These are phyloP conservation scores for Penicillium lagena DNA, from an alignment of 495 filamentous ascomycete genomes.

Conservation along the genomic window DNA sequence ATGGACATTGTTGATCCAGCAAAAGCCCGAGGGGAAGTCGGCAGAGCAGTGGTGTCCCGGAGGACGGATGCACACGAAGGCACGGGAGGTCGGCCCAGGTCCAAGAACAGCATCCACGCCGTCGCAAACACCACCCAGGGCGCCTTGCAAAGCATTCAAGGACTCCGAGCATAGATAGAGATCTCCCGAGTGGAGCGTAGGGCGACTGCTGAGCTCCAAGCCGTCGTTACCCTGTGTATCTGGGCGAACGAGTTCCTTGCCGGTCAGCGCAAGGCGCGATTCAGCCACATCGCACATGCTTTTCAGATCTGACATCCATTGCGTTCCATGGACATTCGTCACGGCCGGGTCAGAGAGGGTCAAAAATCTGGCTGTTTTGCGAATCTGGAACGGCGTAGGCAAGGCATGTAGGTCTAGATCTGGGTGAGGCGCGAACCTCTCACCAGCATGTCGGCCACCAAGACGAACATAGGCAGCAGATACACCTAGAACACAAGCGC, in stretches of 20 bases:
- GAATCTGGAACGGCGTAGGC: slow-evolving; percentile 69
- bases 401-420: slow-evolving; percentile 40
- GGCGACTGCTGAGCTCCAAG: slow-evolving; percentile 25
- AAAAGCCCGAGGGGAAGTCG: slow-evolving; percentile 84
- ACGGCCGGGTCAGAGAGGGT: slow-evolving; percentile 62
- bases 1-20: slow-evolving; percentile 98
- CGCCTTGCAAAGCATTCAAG: slow-evolving; percentile 79
- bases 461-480: slow-evolving; percentile 84
- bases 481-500: slow-evolving; percentile 73
- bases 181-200: slow-evolving; percentile 70
- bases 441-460: slow-evolving; percentile 72
- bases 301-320: slow-evolving; percentile 90
- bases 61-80: slow-evolving; percentile 79
- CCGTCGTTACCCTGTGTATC: slow-evolving; percentile 37
- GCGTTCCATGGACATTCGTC: slow-evolving; percentile 73
- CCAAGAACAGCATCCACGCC: slow-evolving; percentile 83
- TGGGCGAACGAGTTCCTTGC: slow-evolving; percentile 69
- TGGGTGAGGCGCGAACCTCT: slow-evolving; percentile 58
- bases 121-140: slow-evolving; percentile 82
- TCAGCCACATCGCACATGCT: slow-evolving; percentile 75
- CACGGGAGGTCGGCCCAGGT: slow-evolving; percentile 48
- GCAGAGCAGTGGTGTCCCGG: slow-evolving; percentile 94
- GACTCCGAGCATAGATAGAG: slow-evolving; percentile 86
- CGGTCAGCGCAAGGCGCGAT: slow-evolving; percentile 59
- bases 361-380: slow-evolving; percentile 61